Base-by-base conservation (phyloP, 805 yeast species). In the Saccharomycopsis malanga region DNA sequence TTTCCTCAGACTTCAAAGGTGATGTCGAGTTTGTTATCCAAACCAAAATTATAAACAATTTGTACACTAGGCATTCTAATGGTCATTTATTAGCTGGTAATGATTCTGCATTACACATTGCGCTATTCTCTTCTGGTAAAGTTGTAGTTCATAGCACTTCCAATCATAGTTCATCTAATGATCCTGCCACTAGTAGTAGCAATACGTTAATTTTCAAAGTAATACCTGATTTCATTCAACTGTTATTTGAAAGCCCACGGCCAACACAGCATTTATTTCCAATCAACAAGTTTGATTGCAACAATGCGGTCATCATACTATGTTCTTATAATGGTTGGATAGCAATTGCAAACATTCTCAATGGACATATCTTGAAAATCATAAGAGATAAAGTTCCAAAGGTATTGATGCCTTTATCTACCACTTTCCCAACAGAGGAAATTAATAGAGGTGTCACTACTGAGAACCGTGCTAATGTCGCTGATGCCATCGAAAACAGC, bases 321-420 rank as follows among this genome's bases (percentile, higher is more conserved):
- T 37, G 40, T 14, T 44, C 49, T 14, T 49, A 46, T 34, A 46
- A 52, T 39, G 55, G 55, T 5, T 49, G 53, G 53, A 22, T 52
- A 21, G 51, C 53, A 5, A 25, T 52, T 18, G 38, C 49, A 4
- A 52, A 49, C 34, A 23, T 49, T n/a, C 36, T 52, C 24, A 52
- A 50, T 38, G 55, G 55, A 12, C 20, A 36, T 22, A 46, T 52
- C 18, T 41, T 52, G 34, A 49, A 42, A 37, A 42, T 49, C 12
- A 39, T 46, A 9, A 49, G 49, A 27, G 30, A 40, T 21, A 39
- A 49, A 30, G 34, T 52, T 10, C 49, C 39, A 4, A 49, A 43
- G 15, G 25, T 25, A 24, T 24, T 47, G 27, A 23, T 42, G 14
- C 9, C 12, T 18, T 15, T 24, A 18, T 6, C 36, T 10, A n/a